A percentile compares a stretch with the other conserved stretches of the same genome.
These are phyloP conservation scores for Hortaea werneckii DNA, from an alignment of 2,329 filamentous ascomycete genomes.

Conservation along the genomic window DNA sequence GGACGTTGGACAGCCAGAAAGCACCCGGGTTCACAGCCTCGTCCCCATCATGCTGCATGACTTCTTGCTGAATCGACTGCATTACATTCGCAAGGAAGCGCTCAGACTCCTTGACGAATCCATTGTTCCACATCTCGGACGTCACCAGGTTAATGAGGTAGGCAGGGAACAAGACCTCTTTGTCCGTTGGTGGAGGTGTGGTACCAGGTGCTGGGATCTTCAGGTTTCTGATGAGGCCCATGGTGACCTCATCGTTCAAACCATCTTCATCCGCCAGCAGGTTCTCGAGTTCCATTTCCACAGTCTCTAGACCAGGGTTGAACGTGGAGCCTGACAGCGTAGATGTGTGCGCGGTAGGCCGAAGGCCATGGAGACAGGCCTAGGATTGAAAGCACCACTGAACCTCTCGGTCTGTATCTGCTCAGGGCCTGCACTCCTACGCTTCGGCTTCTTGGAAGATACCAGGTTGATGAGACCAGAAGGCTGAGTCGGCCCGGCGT, in stretches of 20 bases:
- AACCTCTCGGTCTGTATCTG: slow-evolving; percentile 78
- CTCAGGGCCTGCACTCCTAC: slow-evolving; percentile 82
- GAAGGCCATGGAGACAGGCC: slow-evolving; percentile 92
- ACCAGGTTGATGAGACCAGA: slow-evolving; percentile 92
- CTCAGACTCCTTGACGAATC: slow-evolving; percentile 98
- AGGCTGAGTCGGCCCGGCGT: slow-evolving; percentile 37
- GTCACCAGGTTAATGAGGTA: slow-evolving; percentile 99
- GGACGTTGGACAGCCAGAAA: slow-evolving; percentile 98
- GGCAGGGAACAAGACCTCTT: slow-evolving; percentile 96
- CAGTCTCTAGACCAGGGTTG: slow-evolving; percentile 72
- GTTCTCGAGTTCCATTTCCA: slow-evolving; percentile 89
- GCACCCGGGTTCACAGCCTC: slow-evolving; percentile 94
- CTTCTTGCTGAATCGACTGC: slow-evolving; percentile 98
- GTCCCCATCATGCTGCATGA: slow-evolving; percentile 97
- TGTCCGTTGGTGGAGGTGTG: slow-evolving; percentile 85
- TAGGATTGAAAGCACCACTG: slow-evolving; percentile 84
- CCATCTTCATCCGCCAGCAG: slow-evolving; percentile 91
- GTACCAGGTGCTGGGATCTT: slow-evolving; percentile 88
- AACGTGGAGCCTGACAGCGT: slow-evolving; percentile 67
- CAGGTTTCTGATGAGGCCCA: slow-evolving; percentile 90
- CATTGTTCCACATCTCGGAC: slow-evolving; percentile 99
- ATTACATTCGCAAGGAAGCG: slow-evolving; percentile 98
- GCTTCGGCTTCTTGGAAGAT: slow-evolving; percentile 91
- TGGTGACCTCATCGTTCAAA: slow-evolving; percentile 91
- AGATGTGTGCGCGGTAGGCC: slow-evolving; percentile 55